Evolutionary conservation across 2,329 filamentous ascomycete species (phyloP).

Genomic region (Diaporthe aspalathi): DNA sequence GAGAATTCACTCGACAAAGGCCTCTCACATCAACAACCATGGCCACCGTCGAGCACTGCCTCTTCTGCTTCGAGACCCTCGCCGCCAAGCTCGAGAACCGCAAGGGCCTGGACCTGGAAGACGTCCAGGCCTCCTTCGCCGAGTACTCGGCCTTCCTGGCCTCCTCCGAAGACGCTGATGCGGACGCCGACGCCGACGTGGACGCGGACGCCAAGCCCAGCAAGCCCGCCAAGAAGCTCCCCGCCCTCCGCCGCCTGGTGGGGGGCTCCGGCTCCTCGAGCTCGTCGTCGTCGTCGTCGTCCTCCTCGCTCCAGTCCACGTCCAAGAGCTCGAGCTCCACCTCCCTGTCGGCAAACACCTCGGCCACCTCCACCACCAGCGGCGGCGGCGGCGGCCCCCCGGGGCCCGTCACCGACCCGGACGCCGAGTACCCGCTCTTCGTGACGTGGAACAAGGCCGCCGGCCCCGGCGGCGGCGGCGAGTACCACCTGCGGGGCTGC

Average conservation of each 20-base stretch:
- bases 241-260: constrained; percentile 57
- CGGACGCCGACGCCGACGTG: constrained; percentile 39
- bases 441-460: constrained; percentile 92
- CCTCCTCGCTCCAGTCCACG: constrained; percentile 42
- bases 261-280: constrained; percentile 43
- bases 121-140: constrained; percentile 75
- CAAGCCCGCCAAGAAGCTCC: constrained; percentile 48
- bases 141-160: constrained; percentile 51
- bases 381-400: too few species aligned
- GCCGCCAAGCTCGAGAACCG: constrained; percentile 79
- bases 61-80: constrained; percentile 92
- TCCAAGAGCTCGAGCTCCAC: constrained; percentile 49
- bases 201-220: constrained; percentile 36
- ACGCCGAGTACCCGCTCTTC: constrained; percentile 79
- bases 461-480: constrained; percentile 57
- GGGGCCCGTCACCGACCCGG: constrained; percentile 45
- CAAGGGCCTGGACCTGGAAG: constrained; percentile 72
- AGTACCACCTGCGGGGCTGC: constrained; percentile 85
- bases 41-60: constrained; percentile 87
- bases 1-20: not conserved
- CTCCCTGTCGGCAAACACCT: constrained; percentile 45
- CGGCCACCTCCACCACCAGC: constrained; percentile 53
- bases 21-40: constrained; percentile 65
- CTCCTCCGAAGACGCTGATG: too few species aligned
- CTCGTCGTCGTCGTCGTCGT: constrained; percentile 51